phyloP scores from a whole-genome alignment of 148 eudicot species.

The Suaeda aralocaspica region DNA sequence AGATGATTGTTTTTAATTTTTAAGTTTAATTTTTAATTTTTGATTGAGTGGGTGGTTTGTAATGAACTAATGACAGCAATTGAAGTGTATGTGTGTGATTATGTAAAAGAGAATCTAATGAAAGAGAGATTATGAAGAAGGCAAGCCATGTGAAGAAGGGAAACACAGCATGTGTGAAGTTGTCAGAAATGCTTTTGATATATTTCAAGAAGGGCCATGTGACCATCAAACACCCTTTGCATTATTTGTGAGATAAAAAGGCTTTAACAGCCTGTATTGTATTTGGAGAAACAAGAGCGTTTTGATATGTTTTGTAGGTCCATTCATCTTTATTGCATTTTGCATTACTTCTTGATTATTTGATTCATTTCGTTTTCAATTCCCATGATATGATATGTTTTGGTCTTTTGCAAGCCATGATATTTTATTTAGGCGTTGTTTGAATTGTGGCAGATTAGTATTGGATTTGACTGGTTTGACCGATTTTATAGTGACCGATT shows the following conservation, averaged over 20 bases:
- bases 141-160: slow-evolving; percentile 23
- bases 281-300: slow-evolving; percentile 7
- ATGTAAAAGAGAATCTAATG: background rate
- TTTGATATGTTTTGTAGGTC: background rate
- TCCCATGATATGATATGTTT: background rate
- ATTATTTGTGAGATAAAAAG: slow-evolving; percentile 14
- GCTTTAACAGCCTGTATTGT: slow-evolving; percentile 20
- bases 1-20: background rate
- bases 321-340: background rate
- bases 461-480: too few relatives aligned
- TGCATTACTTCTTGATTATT: background rate
- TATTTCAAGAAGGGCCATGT: slow-evolving; percentile 17
- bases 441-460: too few relatives aligned
- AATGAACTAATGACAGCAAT: background rate
- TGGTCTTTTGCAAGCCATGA: background rate
- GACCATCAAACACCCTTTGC: slow-evolving; percentile 17
- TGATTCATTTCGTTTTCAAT: background rate
- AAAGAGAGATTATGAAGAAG: background rate
- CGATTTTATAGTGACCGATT: too few relatives aligned
- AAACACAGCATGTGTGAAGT: slow-evolving; percentile 24
- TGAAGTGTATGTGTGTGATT: background rate
- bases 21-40: background rate
- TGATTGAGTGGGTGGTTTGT: background rate
- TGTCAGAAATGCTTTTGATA: slow-evolving; percentile 20
- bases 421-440: background rate